A percentile compares a stretch with the other conserved stretches of the same genome.
Evolutionary conservation across 768 basidiomycete genomes (phyloP).

Genomic region (Termitomyces sp.): DNA sequence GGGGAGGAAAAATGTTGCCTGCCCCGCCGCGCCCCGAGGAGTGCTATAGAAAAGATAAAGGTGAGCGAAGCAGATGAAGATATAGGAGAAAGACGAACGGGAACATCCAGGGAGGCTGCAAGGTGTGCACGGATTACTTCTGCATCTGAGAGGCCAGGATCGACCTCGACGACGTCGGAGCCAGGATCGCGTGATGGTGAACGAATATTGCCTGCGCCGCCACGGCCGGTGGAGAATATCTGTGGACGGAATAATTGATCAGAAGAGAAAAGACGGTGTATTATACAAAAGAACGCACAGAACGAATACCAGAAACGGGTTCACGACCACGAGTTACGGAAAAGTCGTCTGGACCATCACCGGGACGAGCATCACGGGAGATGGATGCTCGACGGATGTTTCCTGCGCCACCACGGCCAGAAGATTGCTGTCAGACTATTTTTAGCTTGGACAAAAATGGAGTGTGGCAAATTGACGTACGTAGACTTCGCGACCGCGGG

Average conservation of each 20-base stretch:
- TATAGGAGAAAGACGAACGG: constrained; percentile 25
- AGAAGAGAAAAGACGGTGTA: background rate
- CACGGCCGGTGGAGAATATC: constrained; percentile 65
- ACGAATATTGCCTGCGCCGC: constrained; percentile 88
- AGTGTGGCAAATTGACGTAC: constrained; percentile 30
- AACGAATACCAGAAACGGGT: constrained; percentile 28
- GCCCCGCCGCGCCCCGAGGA: constrained; percentile 63
- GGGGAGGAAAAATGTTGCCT: constrained; percentile 51
- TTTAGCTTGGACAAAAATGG: background rate
- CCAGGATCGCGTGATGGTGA: constrained; percentile 59
- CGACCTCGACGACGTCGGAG: constrained; percentile 17
- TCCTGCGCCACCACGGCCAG: constrained; percentile 68
- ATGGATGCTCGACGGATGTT: constrained; percentile 55
- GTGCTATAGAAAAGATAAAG: constrained; percentile 24
- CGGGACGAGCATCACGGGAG: constrained; percentile 39
- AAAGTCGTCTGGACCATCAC: constrained; percentile 49
- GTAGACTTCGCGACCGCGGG: constrained; percentile 55
- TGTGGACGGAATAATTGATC: constrained; percentile 16
- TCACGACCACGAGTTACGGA: constrained; percentile 60
- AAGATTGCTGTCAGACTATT: constrained; percentile 34
- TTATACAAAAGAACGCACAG: constrained; percentile 22
- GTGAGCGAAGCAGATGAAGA: background rate
- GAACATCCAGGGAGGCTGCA: constrained; percentile 21
- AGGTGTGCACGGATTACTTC: constrained; percentile 31
- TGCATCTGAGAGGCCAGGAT: constrained; percentile 26